Evolutionary conservation across 192 early-diverging fungal genomes (phyloP), one percentile per base, ranked within the genome.

Genomic region (Chytriomyces sp.): DNA sequence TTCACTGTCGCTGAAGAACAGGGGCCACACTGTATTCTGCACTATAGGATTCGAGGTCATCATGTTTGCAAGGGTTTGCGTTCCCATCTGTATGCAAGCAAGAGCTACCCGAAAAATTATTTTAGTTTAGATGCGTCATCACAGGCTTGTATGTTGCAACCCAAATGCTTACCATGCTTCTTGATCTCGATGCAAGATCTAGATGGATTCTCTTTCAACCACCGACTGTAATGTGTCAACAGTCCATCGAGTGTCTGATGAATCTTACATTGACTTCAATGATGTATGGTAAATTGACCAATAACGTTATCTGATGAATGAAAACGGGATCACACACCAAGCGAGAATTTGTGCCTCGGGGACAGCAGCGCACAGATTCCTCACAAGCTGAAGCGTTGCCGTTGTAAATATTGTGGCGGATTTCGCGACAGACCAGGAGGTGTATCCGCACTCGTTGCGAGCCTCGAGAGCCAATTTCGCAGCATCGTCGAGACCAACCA

Each of bases 31-130:
- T 52, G 70, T 73, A 70, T 78, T 77, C 64, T 78, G 76, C 14
- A 83, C 73, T 26, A 74, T 74, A 4, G 75, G 78, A 57, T 83
- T 81, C 36, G 72, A 77, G 1, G 82, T 83, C 82, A 83, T 83
- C 76, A 83, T 83, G 57, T 83, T 83, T 32, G 78, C 82, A 2
- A 83, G 64, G 49, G 69, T 73, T 66, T 83, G 82, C 4, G 74
- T 81, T 19, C 82, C 82, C 74, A 81, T 78, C 52, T 80, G 81
- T 57, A 83, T 72, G 39, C 61, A 66, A 14, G 65, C 66, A 38
- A 60, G 70, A 14, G 64, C 81, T 79, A 52, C 26, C 34, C 0
- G 25, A 28, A 3, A 49, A 49, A 49, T n/a, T 1, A 49, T 22
- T 1, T 49, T 22, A 49, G 44, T 2, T n/a, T 7, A 37, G 54